Conservation (phyloP, 2,329 filamentous ascomycete species). For the Sclerotinia trifoliorum region DNA sequence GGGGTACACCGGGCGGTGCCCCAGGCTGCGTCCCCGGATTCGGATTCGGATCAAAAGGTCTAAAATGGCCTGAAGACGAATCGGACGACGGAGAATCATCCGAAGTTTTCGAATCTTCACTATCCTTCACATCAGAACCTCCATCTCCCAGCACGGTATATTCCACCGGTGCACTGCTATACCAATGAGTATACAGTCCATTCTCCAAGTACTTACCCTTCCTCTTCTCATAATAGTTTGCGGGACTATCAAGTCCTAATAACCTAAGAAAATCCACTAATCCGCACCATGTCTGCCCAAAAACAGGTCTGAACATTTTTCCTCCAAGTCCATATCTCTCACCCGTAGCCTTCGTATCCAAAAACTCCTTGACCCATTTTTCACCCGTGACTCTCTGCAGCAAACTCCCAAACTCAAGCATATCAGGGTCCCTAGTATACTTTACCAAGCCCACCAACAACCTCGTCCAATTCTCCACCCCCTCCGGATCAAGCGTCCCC, state of each 20-base stretch:
- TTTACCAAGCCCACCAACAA: conserved; percentile 27
- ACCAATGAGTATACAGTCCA: neutral
- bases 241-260: conserved; percentile 20
- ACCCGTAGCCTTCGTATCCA: conserved; percentile 19
- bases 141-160: neutral
- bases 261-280: conserved; percentile 24
- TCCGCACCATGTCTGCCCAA: conserved; percentile 26
- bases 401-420: neutral
- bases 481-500: conserved; percentile 28
- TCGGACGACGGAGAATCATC: neutral
- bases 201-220: neutral
- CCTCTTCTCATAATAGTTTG: conserved; percentile 3
- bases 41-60: neutral
- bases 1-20: too few relatives aligned
- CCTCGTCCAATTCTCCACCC: conserved; percentile 29
- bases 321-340: neutral
- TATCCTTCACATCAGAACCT: neutral
- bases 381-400: conserved; percentile 2
- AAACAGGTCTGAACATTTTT: conserved; percentile 19
- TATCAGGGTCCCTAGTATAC: neutral
- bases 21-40: neutral
- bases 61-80: neutral
- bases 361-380: conserved; percentile 20
- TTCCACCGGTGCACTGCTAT: neutral
- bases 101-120: neutral